Evolutionary conservation across 2,329 filamentous ascomycete genomes (phyloP).

Genomic region (Trichoderma harzianum): DNA sequence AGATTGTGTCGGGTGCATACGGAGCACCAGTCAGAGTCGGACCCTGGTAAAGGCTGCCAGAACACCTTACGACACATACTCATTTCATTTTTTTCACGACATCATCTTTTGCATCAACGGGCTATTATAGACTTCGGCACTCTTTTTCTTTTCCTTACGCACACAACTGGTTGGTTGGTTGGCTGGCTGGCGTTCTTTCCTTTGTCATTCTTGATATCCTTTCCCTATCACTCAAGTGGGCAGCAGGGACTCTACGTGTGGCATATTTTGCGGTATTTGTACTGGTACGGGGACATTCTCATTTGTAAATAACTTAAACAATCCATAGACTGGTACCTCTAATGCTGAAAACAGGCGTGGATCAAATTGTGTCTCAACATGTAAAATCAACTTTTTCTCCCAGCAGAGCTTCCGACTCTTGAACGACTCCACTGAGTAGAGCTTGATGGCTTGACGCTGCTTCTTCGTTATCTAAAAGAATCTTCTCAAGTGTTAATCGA

Average conservation of each 20-base stretch:
- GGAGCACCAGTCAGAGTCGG: conserved; percentile 60
- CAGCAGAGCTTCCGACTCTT: background rate
- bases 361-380: background rate
- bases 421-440: background rate
- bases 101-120: conserved; percentile 33
- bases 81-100: conserved; percentile 25
- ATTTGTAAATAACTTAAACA: conserved; percentile 17
- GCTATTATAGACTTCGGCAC: conserved; percentile 36
- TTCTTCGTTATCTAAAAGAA: background rate
- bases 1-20: conserved; percentile 59
- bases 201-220: conserved; percentile 32
- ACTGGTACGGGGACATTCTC: conserved; percentile 1
- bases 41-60: conserved; percentile 47
- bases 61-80: conserved; percentile 30
- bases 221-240: conserved; percentile 22
- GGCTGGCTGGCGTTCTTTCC: conserved; percentile 32
- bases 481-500: background rate
- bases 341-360: conserved; percentile 1
- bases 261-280: conserved; percentile 11
- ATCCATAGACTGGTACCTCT: conserved; percentile 12
- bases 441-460: background rate
- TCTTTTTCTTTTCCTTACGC: conserved; percentile 27
- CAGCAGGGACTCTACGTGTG: conserved; percentile 15
- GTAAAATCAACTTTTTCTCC: too few species aligned
- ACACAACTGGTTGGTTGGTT: conserved; percentile 23